Conservation (phyloP, 1,284 basidiomycete genomes). For the Caloboletus inedulis region DNA sequence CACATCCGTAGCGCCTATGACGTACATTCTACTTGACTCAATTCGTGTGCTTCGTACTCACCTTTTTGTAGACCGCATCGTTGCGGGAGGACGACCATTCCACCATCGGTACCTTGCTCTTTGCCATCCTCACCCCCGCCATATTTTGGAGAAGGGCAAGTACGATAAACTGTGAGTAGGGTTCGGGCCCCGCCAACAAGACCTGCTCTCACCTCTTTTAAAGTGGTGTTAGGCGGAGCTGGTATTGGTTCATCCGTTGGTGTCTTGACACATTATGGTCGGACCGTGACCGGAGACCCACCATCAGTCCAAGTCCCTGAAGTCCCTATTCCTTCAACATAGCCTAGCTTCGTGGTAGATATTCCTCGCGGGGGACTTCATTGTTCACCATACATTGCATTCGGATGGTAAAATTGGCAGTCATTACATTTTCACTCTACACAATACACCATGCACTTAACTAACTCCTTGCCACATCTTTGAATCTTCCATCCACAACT, state of each 20-base stretch:
- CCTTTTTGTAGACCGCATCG: slow-evolving; percentile 44
- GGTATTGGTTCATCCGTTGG: slow-evolving; percentile 63
- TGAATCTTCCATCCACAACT: slow-evolving; percentile 68
- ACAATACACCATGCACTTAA: slow-evolving; percentile 8
- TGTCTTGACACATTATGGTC: slow-evolving; percentile 51
- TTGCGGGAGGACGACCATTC: slow-evolving; percentile 66
- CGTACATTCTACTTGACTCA: slow-evolving; percentile 27
- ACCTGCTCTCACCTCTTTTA: not conserved
- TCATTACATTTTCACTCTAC: slow-evolving; percentile 5
- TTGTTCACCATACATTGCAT: not conserved
- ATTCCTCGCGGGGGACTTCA: not conserved
- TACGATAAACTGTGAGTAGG: slow-evolving; percentile 49
- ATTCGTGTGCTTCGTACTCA: not conserved
- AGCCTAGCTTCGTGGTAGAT: not conserved
- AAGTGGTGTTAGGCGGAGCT: slow-evolving; percentile 68
- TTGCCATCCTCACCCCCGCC: slow-evolving; percentile 59
- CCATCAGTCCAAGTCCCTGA: slow-evolving; percentile 40
- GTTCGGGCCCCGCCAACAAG: not conserved
- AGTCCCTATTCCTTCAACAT: slow-evolving; percentile 12
- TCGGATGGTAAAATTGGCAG: not conserved
- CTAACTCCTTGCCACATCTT: slow-evolving; percentile 49
- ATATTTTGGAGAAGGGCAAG: slow-evolving; percentile 65
- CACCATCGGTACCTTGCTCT: slow-evolving; percentile 62
- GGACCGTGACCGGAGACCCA: slow-evolving; percentile 49
- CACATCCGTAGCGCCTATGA: slow-evolving; percentile 50